A percentile compares a stretch with the other conserved stretches of the same genome.
phyloP scores from a whole-genome alignment of 176 grass and related monocot genomes.

The Bolboschoenus planiculmis region DNA sequence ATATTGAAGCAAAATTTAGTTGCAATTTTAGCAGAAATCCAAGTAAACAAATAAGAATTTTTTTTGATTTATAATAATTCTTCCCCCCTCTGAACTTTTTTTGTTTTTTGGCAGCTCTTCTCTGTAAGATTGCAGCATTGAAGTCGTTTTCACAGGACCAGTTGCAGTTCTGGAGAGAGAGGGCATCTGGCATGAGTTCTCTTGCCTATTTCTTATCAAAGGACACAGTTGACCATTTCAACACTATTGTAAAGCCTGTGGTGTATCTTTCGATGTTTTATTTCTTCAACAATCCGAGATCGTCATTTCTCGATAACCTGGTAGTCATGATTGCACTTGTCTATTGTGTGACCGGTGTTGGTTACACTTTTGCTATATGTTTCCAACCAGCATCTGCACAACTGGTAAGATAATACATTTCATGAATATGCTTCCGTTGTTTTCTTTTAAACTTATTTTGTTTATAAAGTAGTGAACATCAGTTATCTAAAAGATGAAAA shows the following conservation, averaged over 20 bases:
- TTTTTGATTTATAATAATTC: background rate
- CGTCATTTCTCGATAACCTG: slow-evolving; percentile 45
- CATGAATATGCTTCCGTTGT: background rate
- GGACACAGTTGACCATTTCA: slow-evolving; percentile 84
- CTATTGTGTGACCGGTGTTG: slow-evolving; percentile 78
- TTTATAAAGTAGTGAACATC: background rate
- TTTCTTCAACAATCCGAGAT: slow-evolving; percentile 84
- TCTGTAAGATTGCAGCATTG: slow-evolving; percentile 74
- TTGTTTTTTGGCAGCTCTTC: slow-evolving; percentile 45
- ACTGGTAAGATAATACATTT: slow-evolving; percentile 31
- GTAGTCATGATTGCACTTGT: slow-evolving; percentile 59
- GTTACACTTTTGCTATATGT: slow-evolving; percentile 75
- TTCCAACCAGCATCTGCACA: slow-evolving; percentile 71
- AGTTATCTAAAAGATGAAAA: background rate
- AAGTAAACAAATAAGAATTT: background rate
- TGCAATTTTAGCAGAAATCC: background rate
- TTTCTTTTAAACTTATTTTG: background rate
- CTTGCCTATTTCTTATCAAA: slow-evolving; percentile 69
- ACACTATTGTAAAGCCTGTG: slow-evolving; percentile 59
- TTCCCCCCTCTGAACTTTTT: background rate
- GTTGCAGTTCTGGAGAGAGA: slow-evolving; percentile 63
- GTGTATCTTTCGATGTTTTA: slow-evolving; percentile 94
- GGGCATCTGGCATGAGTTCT: slow-evolving; percentile 76
- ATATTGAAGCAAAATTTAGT: background rate
- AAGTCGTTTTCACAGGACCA: slow-evolving; percentile 65